phyloP scores from a whole-genome alignment of 2,329 filamentous ascomycete genomes.

The Cercospora sesami region DNA sequence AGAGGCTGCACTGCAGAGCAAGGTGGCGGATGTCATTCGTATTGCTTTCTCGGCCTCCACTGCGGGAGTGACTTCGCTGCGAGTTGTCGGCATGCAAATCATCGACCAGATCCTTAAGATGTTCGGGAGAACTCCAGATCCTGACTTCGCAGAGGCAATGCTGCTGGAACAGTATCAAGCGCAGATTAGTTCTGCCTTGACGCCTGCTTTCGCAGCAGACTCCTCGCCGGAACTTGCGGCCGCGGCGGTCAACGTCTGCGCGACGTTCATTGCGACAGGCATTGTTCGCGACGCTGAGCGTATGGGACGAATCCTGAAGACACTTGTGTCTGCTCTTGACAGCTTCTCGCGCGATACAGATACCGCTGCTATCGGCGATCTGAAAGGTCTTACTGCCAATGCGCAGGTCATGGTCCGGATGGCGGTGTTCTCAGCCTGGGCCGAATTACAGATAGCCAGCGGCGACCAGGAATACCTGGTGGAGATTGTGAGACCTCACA shows the following conservation, averaged over 20 bases:
- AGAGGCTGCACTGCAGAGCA: slow-evolving; percentile 74
- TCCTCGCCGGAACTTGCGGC: slow-evolving; percentile 94
- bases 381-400: slow-evolving; percentile 90
- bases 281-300: slow-evolving; percentile 96
- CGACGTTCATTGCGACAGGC: slow-evolving; percentile 94
- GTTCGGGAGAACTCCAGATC: slow-evolving; percentile 93
- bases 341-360: slow-evolving; percentile 82
- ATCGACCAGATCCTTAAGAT: slow-evolving; percentile 92
- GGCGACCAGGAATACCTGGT: slow-evolving; percentile 85
- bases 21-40: slow-evolving; percentile 86
- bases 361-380: slow-evolving; percentile 83
- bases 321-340: slow-evolving; percentile 84
- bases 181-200: slow-evolving; percentile 94
- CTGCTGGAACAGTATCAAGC: slow-evolving; percentile 97
- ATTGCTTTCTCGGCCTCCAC: slow-evolving; percentile 98
- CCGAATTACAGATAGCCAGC: slow-evolving; percentile 92
- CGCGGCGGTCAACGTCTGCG: slow-evolving; percentile 94
- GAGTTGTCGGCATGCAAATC: slow-evolving; percentile 89
- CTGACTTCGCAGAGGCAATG: slow-evolving; percentile 96
- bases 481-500: slow-evolving; percentile 85
- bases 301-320: slow-evolving; percentile 98
- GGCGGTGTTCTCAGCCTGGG: slow-evolving; percentile 95
- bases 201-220: slow-evolving; percentile 91
- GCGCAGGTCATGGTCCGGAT: slow-evolving; percentile 98
- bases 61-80: slow-evolving; percentile 82